Evolutionary conservation across 352 stramenopile genomes (phyloP).

Genomic region (Pythium utonaiense): DNA sequence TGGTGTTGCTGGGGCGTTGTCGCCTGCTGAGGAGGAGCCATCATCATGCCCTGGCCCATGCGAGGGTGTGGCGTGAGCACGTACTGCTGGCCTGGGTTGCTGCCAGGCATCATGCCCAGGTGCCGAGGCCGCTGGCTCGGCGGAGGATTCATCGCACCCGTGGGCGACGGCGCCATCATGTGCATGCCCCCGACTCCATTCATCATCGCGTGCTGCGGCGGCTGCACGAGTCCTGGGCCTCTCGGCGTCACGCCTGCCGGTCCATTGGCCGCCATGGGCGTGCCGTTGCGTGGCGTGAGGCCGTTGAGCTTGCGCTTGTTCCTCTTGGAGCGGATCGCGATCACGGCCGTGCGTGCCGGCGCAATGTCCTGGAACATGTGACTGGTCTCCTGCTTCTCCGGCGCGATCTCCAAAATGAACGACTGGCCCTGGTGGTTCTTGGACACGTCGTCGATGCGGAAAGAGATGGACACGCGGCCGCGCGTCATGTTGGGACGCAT

Average conservation of each 20-base stretch:
- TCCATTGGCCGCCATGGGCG: not conserved
- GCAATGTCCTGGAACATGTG: conserved; percentile 90
- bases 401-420: conserved; percentile 89
- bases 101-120: conserved; percentile 13
- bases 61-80: conserved; percentile 23
- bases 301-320: conserved; percentile 88
- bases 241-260: conserved; percentile 3
- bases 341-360: conserved; percentile 78
- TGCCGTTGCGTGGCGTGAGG: conserved; percentile 22
- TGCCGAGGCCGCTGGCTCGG: conserved; percentile 19
- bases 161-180: conserved; percentile 18
- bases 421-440: conserved; percentile 97
- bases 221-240: conserved; percentile 5
- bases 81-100: conserved; percentile 4
- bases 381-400: conserved; percentile 79
- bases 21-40: conserved; percentile 25
- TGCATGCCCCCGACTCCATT: conserved; percentile 5
- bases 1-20: conserved; percentile 13
- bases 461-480: conserved; percentile 83
- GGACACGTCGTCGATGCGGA: conserved; percentile 95
- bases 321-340: conserved; percentile 93
- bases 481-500: conserved; percentile 86
- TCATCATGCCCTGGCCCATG: conserved; percentile 27
- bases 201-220: not conserved
- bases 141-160: not conserved